phyloP scores from a whole-genome alignment of 768 basidiomycete species.

The Asterophora lycoperdoides region DNA sequence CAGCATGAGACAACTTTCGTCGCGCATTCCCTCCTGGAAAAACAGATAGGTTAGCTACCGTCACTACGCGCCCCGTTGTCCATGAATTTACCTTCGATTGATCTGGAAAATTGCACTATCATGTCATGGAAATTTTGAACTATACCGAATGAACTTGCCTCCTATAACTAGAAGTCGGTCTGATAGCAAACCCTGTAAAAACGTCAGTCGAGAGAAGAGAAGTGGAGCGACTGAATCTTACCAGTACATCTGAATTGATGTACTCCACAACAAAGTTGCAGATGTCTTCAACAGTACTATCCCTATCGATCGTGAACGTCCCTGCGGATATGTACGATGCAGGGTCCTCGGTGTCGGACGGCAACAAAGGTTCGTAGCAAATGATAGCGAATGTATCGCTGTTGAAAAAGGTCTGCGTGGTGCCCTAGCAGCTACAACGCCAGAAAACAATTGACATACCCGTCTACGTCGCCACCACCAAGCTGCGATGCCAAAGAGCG shows the following conservation, averaged over 20 bases:
- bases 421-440: neutral
- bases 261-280: conserved; percentile 82
- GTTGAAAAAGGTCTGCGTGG: conserved; percentile 3
- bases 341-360: conserved; percentile 44
- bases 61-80: neutral
- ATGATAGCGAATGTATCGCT: conserved; percentile 70
- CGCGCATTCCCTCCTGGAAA: conserved; percentile 55
- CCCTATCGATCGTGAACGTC: conserved; percentile 38
- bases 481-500: conserved; percentile 67
- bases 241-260: conserved; percentile 78
- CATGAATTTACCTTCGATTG: conserved; percentile 54
- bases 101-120: conserved; percentile 36
- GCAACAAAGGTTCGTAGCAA: conserved; percentile 49
- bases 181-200: conserved; percentile 59
- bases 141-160: conserved; percentile 35
- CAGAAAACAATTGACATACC: no score
- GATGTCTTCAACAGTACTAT: conserved; percentile 63
- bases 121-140: neutral
- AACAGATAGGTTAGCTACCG: neutral
- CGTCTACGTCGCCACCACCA: conserved; percentile 78
- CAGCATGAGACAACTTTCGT: conserved; percentile 51
- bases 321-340: conserved; percentile 44
- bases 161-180: conserved; percentile 67
- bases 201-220: conserved; percentile 1
- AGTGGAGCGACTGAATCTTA: conserved; percentile 25